These are phyloP conservation scores for Trichoderma sp. DNA, from an alignment of 2,329 filamentous ascomycete genomes.

Conservation along the genomic window DNA sequence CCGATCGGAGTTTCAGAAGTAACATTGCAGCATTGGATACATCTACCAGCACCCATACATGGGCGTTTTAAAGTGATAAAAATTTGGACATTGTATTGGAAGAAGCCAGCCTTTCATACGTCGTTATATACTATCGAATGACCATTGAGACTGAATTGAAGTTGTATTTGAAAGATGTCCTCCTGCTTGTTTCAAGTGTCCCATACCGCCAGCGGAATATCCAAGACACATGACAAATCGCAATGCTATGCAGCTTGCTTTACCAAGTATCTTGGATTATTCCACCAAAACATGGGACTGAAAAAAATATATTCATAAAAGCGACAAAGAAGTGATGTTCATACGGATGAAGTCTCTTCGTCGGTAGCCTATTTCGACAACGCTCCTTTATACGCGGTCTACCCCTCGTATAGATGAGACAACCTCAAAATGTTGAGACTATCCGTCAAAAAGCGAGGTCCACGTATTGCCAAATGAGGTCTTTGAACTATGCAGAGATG, in stretches of 20 bases:
- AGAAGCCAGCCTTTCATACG: neutral
- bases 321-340: neutral
- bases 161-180: neutral
- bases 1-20: slow-evolving; percentile 21
- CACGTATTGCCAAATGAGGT: neutral
- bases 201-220: neutral
- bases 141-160: neutral
- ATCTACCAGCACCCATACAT: neutral
- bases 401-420: neutral
- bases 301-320: neutral
- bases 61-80: neutral
- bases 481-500: neutral
- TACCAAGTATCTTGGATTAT: too few species aligned
- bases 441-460: neutral
- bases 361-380: neutral
- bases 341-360: neutral
- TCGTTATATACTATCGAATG: neutral
- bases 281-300: neutral
- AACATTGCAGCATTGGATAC: neutral
- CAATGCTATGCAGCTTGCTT: neutral
- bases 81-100: neutral
- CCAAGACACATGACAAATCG: neutral
- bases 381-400: neutral
- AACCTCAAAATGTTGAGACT: neutral
- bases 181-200: neutral